A percentile compares a stretch with the other conserved stretches of the same genome.
phyloP scores from a whole-genome alignment of 352 stramenopile species.

The Albugo candida region DNA sequence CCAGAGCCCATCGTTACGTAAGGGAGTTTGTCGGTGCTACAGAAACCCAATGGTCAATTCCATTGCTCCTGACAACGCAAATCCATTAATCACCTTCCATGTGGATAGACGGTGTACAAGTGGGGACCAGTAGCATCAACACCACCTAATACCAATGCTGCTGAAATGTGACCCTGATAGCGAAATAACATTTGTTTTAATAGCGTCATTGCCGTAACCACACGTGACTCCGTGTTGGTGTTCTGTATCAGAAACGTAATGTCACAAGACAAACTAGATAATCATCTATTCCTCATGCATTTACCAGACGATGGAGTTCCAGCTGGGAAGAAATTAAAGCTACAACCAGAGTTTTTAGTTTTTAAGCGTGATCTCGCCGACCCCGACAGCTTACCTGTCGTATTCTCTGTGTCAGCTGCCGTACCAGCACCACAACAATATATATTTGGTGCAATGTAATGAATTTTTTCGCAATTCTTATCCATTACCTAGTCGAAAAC shows the following conservation, averaged over 20 bases:
- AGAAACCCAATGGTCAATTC: neutral
- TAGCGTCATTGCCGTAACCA: constrained; percentile 94
- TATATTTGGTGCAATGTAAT: constrained; percentile 98
- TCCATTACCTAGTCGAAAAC: constrained; percentile 74
- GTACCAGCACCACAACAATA: constrained; percentile 97
- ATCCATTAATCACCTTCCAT: constrained; percentile 49
- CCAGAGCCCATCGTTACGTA: constrained; percentile 99
- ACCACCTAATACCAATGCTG: constrained; percentile 94
- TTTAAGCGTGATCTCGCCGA: neutral
- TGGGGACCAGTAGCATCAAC: constrained; percentile 90
- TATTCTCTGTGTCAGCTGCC: constrained; percentile 94
- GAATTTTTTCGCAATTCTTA: constrained; percentile 99
- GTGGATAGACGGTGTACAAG: constrained; percentile 96
- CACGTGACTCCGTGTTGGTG: constrained; percentile 72
- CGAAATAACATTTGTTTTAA: constrained; percentile 95
- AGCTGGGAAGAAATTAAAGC: constrained; percentile 78
- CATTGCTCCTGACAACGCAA: neutral
- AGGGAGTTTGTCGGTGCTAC: constrained; percentile 87
- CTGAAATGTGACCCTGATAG: constrained; percentile 91
- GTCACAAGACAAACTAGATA: neutral
- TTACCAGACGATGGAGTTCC: constrained; percentile 87
- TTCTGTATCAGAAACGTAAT: constrained; percentile 17
- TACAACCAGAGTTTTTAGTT: constrained; percentile 1
- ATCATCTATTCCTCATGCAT: constrained; percentile 13
- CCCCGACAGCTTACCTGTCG: constrained; percentile 18